Conservation (phyloP, 2,329 filamentous ascomycete species). For the Ophiostoma pallidulum region DNA sequence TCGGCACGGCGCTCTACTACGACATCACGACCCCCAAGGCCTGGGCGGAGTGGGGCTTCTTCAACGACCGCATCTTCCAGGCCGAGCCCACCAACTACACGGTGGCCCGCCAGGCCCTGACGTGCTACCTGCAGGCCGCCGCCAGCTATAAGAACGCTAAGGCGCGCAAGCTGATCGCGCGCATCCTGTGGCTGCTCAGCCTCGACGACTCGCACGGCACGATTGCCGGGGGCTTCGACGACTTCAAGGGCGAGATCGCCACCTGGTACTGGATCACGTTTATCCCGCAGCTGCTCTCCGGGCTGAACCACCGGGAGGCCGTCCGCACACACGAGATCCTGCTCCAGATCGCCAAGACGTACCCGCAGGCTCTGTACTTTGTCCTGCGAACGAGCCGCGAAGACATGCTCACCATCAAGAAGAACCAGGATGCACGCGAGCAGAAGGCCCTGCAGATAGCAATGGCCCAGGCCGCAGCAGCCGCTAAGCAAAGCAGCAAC, state of each 20-base stretch:
- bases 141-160: constrained; percentile 97
- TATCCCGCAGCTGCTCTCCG: constrained; percentile 90
- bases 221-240: constrained; percentile 79
- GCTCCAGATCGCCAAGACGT: constrained; percentile 87
- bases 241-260: constrained; percentile 93
- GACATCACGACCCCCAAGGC: constrained; percentile 93
- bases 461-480: constrained; percentile 9
- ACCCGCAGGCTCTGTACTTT: constrained; percentile 94
- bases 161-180: constrained; percentile 82
- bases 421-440: constrained; percentile 70
- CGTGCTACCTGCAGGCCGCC: constrained; percentile 91
- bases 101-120: constrained; percentile 82
- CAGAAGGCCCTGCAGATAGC: constrained; percentile 41
- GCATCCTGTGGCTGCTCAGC: constrained; percentile 91
- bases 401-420: constrained; percentile 88
- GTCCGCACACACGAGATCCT: constrained; percentile 78
- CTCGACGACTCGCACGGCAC: constrained; percentile 80
- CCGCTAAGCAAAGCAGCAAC: constrained; percentile 30
- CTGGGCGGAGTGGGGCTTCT: constrained; percentile 98
- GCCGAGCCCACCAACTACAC: constrained; percentile 73
- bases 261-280: constrained; percentile 99
- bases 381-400: constrained; percentile 86
- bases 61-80: constrained; percentile 95
- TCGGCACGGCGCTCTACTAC: constrained; percentile 90
- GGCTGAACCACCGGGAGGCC: constrained; percentile 84